Evolutionary conservation across 169 alveolate genomes (phyloP).

Genomic region (Theileria parva): DNA sequence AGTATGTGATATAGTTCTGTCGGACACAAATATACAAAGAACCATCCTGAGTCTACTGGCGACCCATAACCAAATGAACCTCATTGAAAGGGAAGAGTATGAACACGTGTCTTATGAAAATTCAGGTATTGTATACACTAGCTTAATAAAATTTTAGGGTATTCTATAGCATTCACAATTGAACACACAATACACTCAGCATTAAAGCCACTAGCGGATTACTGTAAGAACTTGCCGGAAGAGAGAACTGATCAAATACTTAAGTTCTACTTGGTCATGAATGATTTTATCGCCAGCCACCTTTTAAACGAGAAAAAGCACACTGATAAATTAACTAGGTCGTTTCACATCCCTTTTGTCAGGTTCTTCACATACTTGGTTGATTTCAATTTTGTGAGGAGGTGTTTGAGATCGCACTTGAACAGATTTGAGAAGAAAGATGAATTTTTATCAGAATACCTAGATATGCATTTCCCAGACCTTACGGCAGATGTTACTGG

Average conservation of each 20-base stretch:
- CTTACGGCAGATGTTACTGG: neutral
- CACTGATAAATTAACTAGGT: conserved; percentile 14
- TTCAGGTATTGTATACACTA: conserved; percentile 18
- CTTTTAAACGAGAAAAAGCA: neutral
- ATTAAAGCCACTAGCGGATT: conserved; percentile 37
- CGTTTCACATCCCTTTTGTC: conserved; percentile 59
- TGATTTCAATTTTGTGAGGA: conserved; percentile 27
- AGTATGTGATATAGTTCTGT: conserved; percentile 25
- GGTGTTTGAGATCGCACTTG: neutral
- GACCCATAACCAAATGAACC: conserved; percentile 38
- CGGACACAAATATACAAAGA: conserved; percentile 1
- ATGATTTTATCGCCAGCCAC: conserved; percentile 14
- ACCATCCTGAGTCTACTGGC: conserved; percentile 35
- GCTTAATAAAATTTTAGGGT: conserved; percentile 14
- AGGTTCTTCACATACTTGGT: conserved; percentile 43
- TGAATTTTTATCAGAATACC: neutral
- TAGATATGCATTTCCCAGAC: neutral
- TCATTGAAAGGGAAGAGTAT: conserved; percentile 4
- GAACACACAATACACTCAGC: conserved; percentile 51
- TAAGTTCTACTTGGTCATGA: conserved; percentile 18
- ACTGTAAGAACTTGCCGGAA: conserved; percentile 11
- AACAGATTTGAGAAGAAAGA: neutral
- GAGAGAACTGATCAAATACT: neutral
- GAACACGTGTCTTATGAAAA: conserved; percentile 43
- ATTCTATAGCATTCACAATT: conserved; percentile 37